Conservation (phyloP, 257 asterid species). For the Salvia hispanica region DNA sequence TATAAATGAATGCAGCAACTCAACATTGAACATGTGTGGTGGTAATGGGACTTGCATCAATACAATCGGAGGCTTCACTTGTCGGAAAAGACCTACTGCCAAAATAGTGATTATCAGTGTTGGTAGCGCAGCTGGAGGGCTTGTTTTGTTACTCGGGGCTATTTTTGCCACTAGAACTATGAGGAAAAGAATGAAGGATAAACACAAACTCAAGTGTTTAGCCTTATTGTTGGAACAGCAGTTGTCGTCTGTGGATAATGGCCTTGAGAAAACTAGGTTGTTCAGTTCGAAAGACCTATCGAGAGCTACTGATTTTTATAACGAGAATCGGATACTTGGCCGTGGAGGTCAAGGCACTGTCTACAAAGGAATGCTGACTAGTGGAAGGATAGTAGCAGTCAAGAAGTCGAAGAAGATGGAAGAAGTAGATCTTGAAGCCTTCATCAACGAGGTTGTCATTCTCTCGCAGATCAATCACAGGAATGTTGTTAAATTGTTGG, state of each 20-base stretch:
- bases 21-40: background rate
- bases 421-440: constrained; percentile 33
- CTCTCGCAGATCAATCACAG: constrained; percentile 43
- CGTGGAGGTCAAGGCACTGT: constrained; percentile 52
- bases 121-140: background rate
- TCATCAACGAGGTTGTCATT: constrained; percentile 46
- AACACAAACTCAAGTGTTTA: constrained; percentile 24
- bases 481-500: constrained; percentile 37
- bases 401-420: constrained; percentile 36
- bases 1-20: constrained; percentile 13
- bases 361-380: constrained; percentile 42
- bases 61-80: background rate
- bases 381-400: constrained; percentile 42
- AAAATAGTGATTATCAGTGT: constrained; percentile 3
- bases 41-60: constrained; percentile 25
- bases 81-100: background rate
- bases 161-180: constrained; percentile 4
- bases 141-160: background rate
- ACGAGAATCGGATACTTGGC: constrained; percentile 40
- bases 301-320: constrained; percentile 37
- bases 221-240: constrained; percentile 38
- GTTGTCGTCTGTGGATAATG: constrained; percentile 27
- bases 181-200: constrained; percentile 26
- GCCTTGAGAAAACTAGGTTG: constrained; percentile 35
- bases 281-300: constrained; percentile 32